Evolutionary conservation across 768 basidiomycete genomes (phyloP).

Genomic region (Boletus reticulatus): DNA sequence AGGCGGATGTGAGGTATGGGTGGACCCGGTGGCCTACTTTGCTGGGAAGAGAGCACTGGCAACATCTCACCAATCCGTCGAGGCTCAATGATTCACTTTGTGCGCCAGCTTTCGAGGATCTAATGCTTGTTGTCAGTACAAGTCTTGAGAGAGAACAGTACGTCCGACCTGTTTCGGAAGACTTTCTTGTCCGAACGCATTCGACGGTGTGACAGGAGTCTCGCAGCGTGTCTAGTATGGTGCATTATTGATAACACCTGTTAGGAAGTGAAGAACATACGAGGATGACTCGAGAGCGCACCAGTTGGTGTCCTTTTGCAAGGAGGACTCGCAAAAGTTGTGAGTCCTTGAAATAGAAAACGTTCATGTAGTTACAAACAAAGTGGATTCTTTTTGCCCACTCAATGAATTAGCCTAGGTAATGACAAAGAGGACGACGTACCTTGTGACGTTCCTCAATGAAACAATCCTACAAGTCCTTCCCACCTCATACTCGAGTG

Average conservation of each 20-base stretch:
- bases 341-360: conserved; percentile 89
- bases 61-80: conserved; percentile 70
- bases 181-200: conserved; percentile 79
- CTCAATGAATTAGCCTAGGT: no score
- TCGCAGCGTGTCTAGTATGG: no score
- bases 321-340: no score
- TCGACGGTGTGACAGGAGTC: no score
- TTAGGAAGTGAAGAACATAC: no score
- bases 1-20: conserved; percentile 16
- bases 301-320: conserved; percentile 49
- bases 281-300: conserved; percentile 21
- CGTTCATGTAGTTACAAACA: no score
- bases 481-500: conserved; percentile 84
- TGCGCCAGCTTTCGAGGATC: conserved; percentile 90
- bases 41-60: no score
- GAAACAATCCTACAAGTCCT: conserved; percentile 93
- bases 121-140: background rate
- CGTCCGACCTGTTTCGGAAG: conserved; percentile 74
- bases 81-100: conserved; percentile 81
- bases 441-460: conserved; percentile 91
- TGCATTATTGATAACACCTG: background rate
- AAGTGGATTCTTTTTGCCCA: no score
- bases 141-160: no score
- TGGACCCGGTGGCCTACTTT: conserved; percentile 24
- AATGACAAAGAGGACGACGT: background rate